These are phyloP conservation scores for Aureobasidium uvarum DNA, from an alignment of 2,329 filamentous ascomycete species.

Conservation along the genomic window DNA sequence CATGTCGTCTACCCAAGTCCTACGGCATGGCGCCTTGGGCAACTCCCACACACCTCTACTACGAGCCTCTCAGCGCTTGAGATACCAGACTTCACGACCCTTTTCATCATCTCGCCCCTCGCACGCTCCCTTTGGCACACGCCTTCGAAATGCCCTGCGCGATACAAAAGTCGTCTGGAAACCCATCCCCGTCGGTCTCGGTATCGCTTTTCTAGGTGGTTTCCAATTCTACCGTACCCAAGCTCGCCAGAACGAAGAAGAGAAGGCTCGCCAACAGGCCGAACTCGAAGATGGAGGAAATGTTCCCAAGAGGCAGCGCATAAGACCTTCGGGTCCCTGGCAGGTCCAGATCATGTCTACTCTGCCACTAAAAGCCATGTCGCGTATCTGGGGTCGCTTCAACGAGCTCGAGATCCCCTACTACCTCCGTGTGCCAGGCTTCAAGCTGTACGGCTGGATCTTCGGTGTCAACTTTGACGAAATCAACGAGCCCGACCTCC, in stretches of 20 bases:
- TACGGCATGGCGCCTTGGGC: constrained; percentile 8
- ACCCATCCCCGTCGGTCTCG: constrained; percentile 82
- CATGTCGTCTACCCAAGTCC: constrained; percentile 22
- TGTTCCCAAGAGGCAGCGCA: constrained; percentile 57
- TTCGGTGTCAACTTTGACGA: constrained; percentile 92
- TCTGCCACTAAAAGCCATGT: constrained; percentile 84
- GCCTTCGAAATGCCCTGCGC: constrained; percentile 58
- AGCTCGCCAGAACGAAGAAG: constrained; percentile 52
- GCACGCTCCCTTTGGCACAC: constrained; percentile 56
- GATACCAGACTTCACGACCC: not conserved
- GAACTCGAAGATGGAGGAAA: constrained; percentile 50
- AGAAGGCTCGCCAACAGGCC: constrained; percentile 38
- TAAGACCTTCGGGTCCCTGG: constrained; percentile 82
- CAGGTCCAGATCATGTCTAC: constrained; percentile 86
- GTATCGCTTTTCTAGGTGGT: constrained; percentile 78
- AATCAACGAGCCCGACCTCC: constrained; percentile 83
- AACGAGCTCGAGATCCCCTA: constrained; percentile 88
- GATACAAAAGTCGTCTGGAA: constrained; percentile 79
- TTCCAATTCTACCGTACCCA: constrained; percentile 80
- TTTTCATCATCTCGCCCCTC: constrained; percentile 29
- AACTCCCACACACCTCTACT: not conserved
- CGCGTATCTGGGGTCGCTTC: constrained; percentile 84
- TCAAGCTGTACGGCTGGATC: constrained; percentile 84
- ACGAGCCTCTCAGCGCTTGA: not conserved
- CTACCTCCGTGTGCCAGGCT: constrained; percentile 81